Base-by-base conservation (phyloP, 345 rosid species). In the Boechera retrofracta region DNA sequence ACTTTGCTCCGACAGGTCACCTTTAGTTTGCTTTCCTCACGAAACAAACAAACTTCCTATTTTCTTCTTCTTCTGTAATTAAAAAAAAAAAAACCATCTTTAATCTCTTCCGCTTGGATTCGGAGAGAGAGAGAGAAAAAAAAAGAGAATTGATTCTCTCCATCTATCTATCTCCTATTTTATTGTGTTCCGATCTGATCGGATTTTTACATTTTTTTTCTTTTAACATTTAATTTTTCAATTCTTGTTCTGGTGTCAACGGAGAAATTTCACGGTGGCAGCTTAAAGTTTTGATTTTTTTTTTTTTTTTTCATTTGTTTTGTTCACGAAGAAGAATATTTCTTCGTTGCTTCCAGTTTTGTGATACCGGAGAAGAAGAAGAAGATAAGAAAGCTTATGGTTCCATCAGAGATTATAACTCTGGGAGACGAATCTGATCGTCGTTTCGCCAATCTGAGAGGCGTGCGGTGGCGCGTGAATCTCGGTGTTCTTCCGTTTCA, bases 381-480 rank as follows among this genome's bases (percentile, higher is more conserved):
- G 44, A 8, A 61, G 57, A 61, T 28, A 15, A 47, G 6, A 47
- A 42, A 47, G 26, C 76, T 49, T 12, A 71, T 67, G 75, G 39
- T 52, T 67, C 67, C 12, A 47, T 62, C 76, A 10, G 83, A 75
- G 64, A 69, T 72, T 24, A 70, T 67, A 60, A 21, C 52, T 39
- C 5, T 38, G 0, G 13, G 16, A 62, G 58, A 55, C 31, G 77
- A 52, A 47, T 77, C 81, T 36, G 82, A 38, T 65, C 38, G 16
- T 64, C 82, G 73, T 63, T 80, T 85, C 73, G 77, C 60, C 29
- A 85, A 84, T 65, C 86, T 92, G 0, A 87, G 98, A 82, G 87
- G 98, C 42, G 89, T 92, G 1, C 89, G 77, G 63, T 95, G 99
- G 99, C 97, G 99, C 33, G 75, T 92, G 65, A 82, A 87, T 87